These are phyloP conservation scores for Xylaria palmicola DNA, from an alignment of 495 filamentous ascomycete species.

Conservation along the genomic window DNA sequence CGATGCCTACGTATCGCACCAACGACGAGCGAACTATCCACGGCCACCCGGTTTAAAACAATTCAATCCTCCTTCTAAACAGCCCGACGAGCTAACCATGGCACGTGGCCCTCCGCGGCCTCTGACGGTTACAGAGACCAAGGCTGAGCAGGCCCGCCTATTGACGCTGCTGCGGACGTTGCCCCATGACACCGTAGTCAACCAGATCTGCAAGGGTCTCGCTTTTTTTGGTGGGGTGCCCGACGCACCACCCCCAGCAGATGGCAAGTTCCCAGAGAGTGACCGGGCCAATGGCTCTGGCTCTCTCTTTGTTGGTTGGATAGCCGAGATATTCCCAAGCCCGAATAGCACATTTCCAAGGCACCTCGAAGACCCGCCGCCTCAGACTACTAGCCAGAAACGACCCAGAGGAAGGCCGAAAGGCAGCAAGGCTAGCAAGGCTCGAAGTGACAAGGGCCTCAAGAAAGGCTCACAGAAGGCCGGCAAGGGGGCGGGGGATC, in stretches of 20 bases:
- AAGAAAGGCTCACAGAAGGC: conserved; percentile 41
- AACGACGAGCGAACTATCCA: conserved; percentile 43
- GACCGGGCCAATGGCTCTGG: conserved; percentile 54
- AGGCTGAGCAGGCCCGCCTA: conserved; percentile 54
- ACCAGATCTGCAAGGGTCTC: conserved; percentile 57
- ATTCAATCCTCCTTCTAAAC: conserved; percentile 24
- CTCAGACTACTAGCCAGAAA: conserved; percentile 26
- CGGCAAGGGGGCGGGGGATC: conserved; percentile 19
- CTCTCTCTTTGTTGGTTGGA: conserved; percentile 56
- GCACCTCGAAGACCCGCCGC: conserved; percentile 14
- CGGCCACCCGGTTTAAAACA: conserved; percentile 33
- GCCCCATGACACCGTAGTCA: conserved; percentile 52
- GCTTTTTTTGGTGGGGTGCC: conserved; percentile 59
- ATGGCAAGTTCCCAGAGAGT: conserved; percentile 53
- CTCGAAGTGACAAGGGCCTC: conserved; percentile 49
- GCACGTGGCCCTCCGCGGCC: conserved; percentile 27
- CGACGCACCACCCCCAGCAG: conserved; percentile 50
- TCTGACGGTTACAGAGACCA: conserved; percentile 48
- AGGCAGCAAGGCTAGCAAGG: conserved; percentile 51
- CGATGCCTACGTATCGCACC: conserved; percentile 49
- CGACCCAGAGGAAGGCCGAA: conserved; percentile 52
- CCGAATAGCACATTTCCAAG: conserved; percentile 25
- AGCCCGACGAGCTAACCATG: conserved; percentile 26
- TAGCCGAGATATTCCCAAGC: conserved; percentile 57
- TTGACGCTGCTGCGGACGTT: conserved; percentile 53